phyloP scores from a whole-genome alignment of 345 rosid species.

The Combretum micranthum region DNA sequence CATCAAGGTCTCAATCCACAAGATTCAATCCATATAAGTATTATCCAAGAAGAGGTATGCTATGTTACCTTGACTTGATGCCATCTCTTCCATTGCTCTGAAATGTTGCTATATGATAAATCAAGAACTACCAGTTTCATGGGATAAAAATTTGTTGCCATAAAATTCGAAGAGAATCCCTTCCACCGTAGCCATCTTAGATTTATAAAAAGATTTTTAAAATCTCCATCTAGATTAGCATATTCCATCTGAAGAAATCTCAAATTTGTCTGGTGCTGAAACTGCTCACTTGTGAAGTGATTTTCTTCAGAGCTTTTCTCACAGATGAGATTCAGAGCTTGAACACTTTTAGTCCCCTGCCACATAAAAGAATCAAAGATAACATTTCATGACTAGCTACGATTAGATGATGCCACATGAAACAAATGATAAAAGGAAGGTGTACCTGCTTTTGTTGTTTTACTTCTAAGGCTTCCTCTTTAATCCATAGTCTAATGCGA shows the following conservation, averaged over 20 bases:
- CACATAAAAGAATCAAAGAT: too few relatives aligned
- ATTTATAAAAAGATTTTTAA: not conserved
- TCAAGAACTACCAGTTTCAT: slow-evolving; percentile 4
- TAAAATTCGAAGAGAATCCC: not conserved
- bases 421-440: too few relatives aligned
- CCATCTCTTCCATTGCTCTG: slow-evolving; percentile 1
- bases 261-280: not conserved
- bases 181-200: not conserved
- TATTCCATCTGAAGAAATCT: slow-evolving; percentile 2
- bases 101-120: not conserved
- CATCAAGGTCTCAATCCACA: too few relatives aligned
- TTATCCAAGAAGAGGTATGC: not conserved
- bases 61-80: not conserved
- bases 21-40: not conserved
- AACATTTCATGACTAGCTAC: too few relatives aligned
- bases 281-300: not conserved
- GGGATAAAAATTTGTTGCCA: not conserved
- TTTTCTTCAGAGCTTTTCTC: too few relatives aligned
- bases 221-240: slow-evolving; percentile 1
- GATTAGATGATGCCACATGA: too few relatives aligned
- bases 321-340: too few relatives aligned
- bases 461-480: too few relatives aligned
- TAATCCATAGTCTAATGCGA: too few relatives aligned
- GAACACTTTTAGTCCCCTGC: too few relatives aligned
- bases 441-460: too few relatives aligned